Base-by-base conservation (phyloP, 768 basidiomycete genomes). In the Lentinula sp. region DNA sequence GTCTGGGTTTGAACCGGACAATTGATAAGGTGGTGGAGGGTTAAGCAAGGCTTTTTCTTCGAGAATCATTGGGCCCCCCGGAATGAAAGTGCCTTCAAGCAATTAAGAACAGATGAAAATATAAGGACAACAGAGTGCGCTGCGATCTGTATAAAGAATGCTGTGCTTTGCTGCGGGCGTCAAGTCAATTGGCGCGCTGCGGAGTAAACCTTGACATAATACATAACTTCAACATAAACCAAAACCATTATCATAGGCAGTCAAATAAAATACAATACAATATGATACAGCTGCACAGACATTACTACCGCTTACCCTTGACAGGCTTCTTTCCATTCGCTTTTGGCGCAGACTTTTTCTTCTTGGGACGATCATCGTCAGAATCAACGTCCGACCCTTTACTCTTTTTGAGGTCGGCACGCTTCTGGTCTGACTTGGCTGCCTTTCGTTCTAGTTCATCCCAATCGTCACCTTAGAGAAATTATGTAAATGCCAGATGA, bases 361-460 rank as follows among this genome's bases (percentile, higher is more conserved):
- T 66, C 65, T 73, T 74, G n/a, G 67, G 64, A 64, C 68, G 62
- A 51, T 68, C 70, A 28, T 69, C 66, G 15, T 60, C 59, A 32
- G 59, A 60, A 1, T 73, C 73, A 37, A 71, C 71, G 32, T 73
- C 70, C 48, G 73, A 74, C 7, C 65, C 73, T 18, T 67, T 66
- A 10, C 66, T 66, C 45, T 39, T 54, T 51, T 57, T 43, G 59
- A 65, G 69, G 35, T 63, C 62, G 34, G 66, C 67, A 57, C 71
- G 71, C 57, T 74, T 75, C 54, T 65, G 69, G 57, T 74, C 73
- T 61, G 73, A 89, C 80, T 89, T 90, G 7, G 92, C 92, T 6
- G 95, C 95, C 71, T 95, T 95, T 49, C 84, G 79, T 74, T 97
- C 95, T 39, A 97, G 78, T 72, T 94, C 93, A 68, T 97, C 95